phyloP scores from a whole-genome alignment of 148 eudicot species.

The Rhododendron mucronatum region DNA sequence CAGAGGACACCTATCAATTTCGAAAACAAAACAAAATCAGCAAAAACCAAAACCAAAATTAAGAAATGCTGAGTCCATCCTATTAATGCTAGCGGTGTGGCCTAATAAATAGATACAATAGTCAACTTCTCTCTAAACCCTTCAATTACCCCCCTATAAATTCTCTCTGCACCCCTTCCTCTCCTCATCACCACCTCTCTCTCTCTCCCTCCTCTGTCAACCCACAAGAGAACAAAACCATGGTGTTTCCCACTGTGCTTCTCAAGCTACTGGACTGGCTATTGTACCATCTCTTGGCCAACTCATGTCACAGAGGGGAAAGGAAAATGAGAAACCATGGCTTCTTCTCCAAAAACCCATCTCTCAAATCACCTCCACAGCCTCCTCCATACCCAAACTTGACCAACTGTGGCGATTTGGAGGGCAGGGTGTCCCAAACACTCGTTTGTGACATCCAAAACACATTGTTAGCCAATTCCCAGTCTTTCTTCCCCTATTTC shows the following conservation, averaged over 20 bases:
- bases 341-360: conserved; percentile 33
- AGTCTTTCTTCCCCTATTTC: conserved; percentile 84
- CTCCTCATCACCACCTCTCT: conserved; percentile 11
- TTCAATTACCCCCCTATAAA: conserved; percentile 38
- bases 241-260: conserved; percentile 44
- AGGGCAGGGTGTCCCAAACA: conserved; percentile 35
- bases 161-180: conserved; percentile 20
- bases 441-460: conserved; percentile 66
- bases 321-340: conserved; percentile 48
- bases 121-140: conserved; percentile 36
- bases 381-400: conserved; percentile 24
- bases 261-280: conserved; percentile 56
- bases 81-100: conserved; percentile 67
- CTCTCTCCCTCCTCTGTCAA: not conserved
- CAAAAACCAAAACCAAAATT: not conserved
- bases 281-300: conserved; percentile 54
- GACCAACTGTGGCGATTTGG: conserved; percentile 26
- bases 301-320: conserved; percentile 51
- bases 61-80: conserved; percentile 2
- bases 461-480: conserved; percentile 37
- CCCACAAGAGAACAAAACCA: conserved; percentile 16
- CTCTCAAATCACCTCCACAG: conserved; percentile 29
- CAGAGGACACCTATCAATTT: not conserved
- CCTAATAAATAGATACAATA: conserved; percentile 35
- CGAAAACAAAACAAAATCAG: not conserved